Base-by-base conservation (phyloP, 768 basidiomycete genomes). In the Infundibulicybe gibba region DNA sequence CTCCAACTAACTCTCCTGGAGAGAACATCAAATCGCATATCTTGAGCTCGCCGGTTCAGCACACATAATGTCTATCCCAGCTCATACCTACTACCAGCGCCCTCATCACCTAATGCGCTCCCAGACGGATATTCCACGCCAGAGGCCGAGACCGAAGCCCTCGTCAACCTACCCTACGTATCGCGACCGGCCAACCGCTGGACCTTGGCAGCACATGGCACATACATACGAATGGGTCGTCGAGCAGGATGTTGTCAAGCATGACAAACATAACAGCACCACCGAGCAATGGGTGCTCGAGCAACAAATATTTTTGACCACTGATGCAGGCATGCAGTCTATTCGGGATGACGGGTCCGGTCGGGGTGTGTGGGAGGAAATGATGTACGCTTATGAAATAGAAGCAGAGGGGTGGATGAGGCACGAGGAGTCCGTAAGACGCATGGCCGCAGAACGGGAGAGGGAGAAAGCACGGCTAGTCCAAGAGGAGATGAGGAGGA, bases 201-300 rank as follows among this genome's bases (percentile, higher is more conserved):
- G 40, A 33, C 64, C 73, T 11, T 74, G 74, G 71, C 56, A 66
- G 46, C 69, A 74, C 32, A 69, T 71, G 67, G 62, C 66, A 10
- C 58, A 71, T 19, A 69, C 76, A 8, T 74, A 70, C 51, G 59
- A 69, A 5, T 80, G 75, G 72, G 76, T 76, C 6, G 68, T 72
- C 42, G 76, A 82, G 49, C 79, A 83, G 60, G 76, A 79, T 52
- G 63, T 66, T 37, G 59, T 67, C 47, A 67, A 67, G 39, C 65
- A 69, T 46, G 68, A 67, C 39, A 71, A 67, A 47, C 67, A 70
- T 50, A 71, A 67, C 51, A 69, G 69, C 57, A 78, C 73, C 54
- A 81, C 80, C 30, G 79, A 83, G 44, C 72, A 76, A 45, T 87
- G 87, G 86, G 78, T 87, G 41, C 62, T 72, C 40, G 73, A 81